Evolutionary conservation across 495 filamentous ascomycete species (phyloP), one percentile per base, ranked within the genome.

Genomic region (Penicillium samsonianum): DNA sequence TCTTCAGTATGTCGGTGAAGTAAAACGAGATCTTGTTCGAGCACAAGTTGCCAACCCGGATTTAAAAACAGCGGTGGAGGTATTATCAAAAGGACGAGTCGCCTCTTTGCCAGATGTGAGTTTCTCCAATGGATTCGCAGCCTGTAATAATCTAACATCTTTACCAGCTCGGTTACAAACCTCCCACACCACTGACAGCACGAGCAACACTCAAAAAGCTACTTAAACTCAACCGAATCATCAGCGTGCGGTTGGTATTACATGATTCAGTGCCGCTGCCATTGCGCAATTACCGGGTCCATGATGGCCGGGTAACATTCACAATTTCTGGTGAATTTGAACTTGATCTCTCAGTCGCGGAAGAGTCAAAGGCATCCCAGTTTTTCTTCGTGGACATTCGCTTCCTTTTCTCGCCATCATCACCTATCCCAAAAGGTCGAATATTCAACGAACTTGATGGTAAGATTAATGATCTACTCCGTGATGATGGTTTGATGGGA

Each of bases 331-430:
- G 82, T 43, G 94, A 97, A 65, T 98, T 96, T 67, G 95, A 98
- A 68, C 82, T 96, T 22, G 94, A 98, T 64, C 82, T 98, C 55
- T 89, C 89, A 0, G 87, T 97, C 55, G 89, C 87, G 1, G 85
- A 91, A 59, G 92, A 96, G 65, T 85, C 92, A 50, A 83, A 84
- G 14, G 73, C 80, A 28, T 88, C 85, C 9, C 93, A 92, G 67
- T 91, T 96, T 66, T 96, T 85, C 73, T 96, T 97, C 65, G 87
- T 98, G 58, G 92, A 97, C 65, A 88, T 96, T 59, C 84, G 92
- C 50, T 91, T 95, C 59, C 72, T 86, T 25, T 98, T 95, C 70
- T 78, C 75, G 16, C 94, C 94, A 8, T 80, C 83, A 4, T 73
- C 80, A 1, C 80, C 83, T 20, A 66, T 91, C 10, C 80, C 87